Percentiles rank a stretch among this genome's conserved stretches.
These are phyloP conservation scores for Blastobotrys terrestris DNA, from an alignment of 805 yeast genomes.

Conservation along the genomic window DNA sequence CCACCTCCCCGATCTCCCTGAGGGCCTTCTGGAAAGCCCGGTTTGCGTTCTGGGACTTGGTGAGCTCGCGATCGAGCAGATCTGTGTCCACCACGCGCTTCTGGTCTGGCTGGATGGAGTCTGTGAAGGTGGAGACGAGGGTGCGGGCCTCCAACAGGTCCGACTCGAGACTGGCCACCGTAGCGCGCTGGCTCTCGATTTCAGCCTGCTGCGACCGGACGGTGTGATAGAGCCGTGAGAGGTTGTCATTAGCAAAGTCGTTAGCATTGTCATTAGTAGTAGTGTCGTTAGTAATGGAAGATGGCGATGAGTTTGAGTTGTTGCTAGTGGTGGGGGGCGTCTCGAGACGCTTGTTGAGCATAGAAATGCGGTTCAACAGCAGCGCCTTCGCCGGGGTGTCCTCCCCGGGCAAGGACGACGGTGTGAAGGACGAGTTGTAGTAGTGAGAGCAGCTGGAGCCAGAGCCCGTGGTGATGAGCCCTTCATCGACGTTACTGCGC, in stretches of 20 bases:
- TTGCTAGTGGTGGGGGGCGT: neutral
- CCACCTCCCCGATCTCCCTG: slow-evolving; percentile 78
- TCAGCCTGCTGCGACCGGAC: slow-evolving; percentile 33
- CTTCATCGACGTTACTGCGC: neutral
- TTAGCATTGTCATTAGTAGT: neutral
- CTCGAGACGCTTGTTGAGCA: neutral
- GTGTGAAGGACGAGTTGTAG: slow-evolving; percentile 1
- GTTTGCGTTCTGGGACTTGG: slow-evolving; percentile 47
- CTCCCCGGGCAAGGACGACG: slow-evolving; percentile 16
- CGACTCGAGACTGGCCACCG: slow-evolving; percentile 29
- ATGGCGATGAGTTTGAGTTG: no score
- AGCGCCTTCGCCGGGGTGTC: slow-evolving; percentile 20
- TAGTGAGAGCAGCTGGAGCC: neutral
- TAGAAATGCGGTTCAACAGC: slow-evolving; percentile 14
- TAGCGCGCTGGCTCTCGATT: slow-evolving; percentile 29
- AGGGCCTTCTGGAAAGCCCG: slow-evolving; percentile 62
- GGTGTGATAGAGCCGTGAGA: slow-evolving; percentile 21
- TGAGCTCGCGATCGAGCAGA: slow-evolving; percentile 32
- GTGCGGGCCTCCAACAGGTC: slow-evolving; percentile 30
- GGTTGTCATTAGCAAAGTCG: neutral
- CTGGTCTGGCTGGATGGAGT: slow-evolving; percentile 25
- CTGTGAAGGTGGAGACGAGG: slow-evolving; percentile 29
- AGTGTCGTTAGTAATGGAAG: slow-evolving; percentile 2
- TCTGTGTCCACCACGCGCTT: slow-evolving; percentile 27
- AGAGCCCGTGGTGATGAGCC: neutral